Percentiles rank a stretch among this genome's conserved stretches.
phyloP scores from a whole-genome alignment of 2,329 filamentous ascomycete genomes.

The Pezizomycotina sp. region DNA sequence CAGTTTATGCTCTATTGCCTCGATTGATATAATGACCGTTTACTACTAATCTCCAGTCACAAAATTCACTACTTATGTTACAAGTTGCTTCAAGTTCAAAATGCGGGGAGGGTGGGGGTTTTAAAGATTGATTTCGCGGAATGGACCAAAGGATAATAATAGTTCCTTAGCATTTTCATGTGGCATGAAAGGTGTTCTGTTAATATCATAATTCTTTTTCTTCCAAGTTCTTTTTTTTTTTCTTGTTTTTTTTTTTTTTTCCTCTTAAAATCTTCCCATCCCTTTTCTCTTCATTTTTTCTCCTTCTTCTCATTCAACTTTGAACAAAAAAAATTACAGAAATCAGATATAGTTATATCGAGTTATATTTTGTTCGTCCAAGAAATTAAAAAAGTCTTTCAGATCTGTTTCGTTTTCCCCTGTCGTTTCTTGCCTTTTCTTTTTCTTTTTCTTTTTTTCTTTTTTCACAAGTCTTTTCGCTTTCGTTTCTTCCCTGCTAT shows the following conservation, averaged over 20 bases:
- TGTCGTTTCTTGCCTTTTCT: constrained; percentile 1
- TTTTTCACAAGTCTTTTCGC: constrained; percentile 11
- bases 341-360: constrained; percentile 11
- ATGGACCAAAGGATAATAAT: constrained; percentile 3
- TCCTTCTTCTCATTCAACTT: constrained; percentile 3
- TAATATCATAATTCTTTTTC: constrained; percentile 10
- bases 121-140: constrained; percentile 12
- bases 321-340: constrained; percentile 5
- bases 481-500: no score
- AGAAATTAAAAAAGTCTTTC: background rate
- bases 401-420: background rate
- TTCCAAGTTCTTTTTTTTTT: constrained; percentile 3
- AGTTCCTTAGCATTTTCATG: constrained; percentile 7
- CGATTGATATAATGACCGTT: constrained; percentile 18
- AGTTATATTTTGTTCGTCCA: background rate
- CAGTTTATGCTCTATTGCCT: no score
- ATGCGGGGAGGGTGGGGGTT: constrained; percentile 6
- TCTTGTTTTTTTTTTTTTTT: constrained; percentile 14
- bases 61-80: constrained; percentile 8
- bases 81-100: constrained; percentile 1
- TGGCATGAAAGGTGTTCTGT: constrained; percentile 6
- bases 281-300: constrained; percentile 22
- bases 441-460: constrained; percentile 15
- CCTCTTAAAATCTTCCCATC: constrained; percentile 6
- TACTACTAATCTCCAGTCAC: constrained; percentile 17